These are phyloP conservation scores for Pouteria campechiana DNA, from an alignment of 179 eudicot genomes.

Conservation along the genomic window DNA sequence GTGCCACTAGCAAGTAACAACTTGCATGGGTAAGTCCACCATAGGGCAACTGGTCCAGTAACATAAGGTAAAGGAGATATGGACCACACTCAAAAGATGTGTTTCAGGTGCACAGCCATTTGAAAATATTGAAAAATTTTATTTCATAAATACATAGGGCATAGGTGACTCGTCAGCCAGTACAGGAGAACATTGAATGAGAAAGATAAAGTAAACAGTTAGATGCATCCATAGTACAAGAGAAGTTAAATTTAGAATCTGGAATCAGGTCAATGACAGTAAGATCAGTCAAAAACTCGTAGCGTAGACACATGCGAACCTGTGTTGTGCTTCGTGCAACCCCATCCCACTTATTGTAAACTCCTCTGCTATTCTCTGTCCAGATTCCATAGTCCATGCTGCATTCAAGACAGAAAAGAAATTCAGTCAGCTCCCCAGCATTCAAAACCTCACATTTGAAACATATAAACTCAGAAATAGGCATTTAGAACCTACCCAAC, in stretches of 20 bases:
- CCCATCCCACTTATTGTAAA: constrained; percentile 91
- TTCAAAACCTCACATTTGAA: neutral
- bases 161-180: no score
- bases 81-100: no score
- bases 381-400: constrained; percentile 91
- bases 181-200: no score
- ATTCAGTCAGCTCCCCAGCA: constrained; percentile 4
- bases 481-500: constrained; percentile 65
- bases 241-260: neutral
- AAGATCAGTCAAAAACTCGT: neutral
- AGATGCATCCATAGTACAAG: no score
- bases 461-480: neutral
- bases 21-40: no score
- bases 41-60: no score
- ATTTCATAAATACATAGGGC: no score
- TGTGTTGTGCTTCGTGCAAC: constrained; percentile 94
- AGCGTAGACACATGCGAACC: constrained; percentile 43
- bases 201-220: no score
- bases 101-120: no score
- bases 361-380: constrained; percentile 79
- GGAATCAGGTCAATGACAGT: neutral
- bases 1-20: no score
- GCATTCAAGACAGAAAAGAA: constrained; percentile 6
- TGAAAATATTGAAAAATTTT: no score
- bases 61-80: no score